phyloP scores from a whole-genome alignment of 225 moss, liverwort and hornwort species.

The Marchantia polymorpha region DNA sequence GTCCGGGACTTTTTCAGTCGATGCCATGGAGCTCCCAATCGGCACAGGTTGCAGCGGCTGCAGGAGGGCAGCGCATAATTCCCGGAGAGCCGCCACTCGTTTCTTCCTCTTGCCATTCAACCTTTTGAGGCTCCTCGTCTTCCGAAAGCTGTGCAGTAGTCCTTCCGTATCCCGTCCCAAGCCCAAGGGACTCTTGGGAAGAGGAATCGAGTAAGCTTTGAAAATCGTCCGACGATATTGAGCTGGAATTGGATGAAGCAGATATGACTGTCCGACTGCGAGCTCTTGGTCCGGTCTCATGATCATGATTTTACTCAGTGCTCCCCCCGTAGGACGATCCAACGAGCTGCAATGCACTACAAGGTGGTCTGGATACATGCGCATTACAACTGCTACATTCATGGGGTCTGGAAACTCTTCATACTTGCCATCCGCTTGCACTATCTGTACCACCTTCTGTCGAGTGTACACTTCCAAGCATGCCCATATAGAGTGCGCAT shows the following conservation, averaged over 20 bases:
- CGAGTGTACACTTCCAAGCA: slow-evolving; percentile 4
- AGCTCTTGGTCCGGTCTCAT: slow-evolving; percentile 37
- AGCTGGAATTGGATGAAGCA: slow-evolving; percentile 34
- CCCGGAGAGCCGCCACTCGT: slow-evolving; percentile 11
- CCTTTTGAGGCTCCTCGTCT: slow-evolving; percentile 8
- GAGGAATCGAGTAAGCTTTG: slow-evolving; percentile 4
- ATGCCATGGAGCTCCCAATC: not conserved
- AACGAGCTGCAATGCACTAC: slow-evolving; percentile 31
- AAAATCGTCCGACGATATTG: slow-evolving; percentile 11
- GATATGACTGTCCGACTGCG: slow-evolving; percentile 27
- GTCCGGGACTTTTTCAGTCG: not conserved
- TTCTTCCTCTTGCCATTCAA: slow-evolving; percentile 3
- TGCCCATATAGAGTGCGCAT: not conserved
- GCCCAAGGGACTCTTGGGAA: not conserved
- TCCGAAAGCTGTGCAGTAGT: not conserved
- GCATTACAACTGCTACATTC: slow-evolving; percentile 31
- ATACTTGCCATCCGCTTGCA: slow-evolving; percentile 32
- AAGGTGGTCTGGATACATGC: slow-evolving; percentile 37
- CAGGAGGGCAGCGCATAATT: slow-evolving; percentile 10
- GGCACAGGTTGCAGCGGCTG: slow-evolving; percentile 16
- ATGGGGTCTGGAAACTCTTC: slow-evolving; percentile 17
- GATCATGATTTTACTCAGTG: slow-evolving; percentile 19
- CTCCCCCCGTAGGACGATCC: not conserved
- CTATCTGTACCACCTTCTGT: slow-evolving; percentile 9
- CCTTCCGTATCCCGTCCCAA: not conserved